Percentiles rank a stretch among this genome's conserved stretches.
phyloP scores from a whole-genome alignment of 2,329 filamentous ascomycete species.

The Microsporum audouinii region DNA sequence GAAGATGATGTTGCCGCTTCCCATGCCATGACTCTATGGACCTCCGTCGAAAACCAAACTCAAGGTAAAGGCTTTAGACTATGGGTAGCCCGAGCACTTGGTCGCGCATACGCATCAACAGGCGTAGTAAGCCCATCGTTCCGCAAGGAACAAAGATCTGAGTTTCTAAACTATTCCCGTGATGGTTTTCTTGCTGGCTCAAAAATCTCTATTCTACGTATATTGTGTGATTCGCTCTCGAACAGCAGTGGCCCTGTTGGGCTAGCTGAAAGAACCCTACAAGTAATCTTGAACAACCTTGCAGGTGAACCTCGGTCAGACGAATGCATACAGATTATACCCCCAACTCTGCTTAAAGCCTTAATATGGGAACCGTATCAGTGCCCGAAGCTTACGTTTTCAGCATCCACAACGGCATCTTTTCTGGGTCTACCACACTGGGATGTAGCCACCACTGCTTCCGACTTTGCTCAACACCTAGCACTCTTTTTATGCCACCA shows the following conservation, averaged over 20 bases:
- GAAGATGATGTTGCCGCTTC: slow-evolving; percentile 52
- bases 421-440: slow-evolving; percentile 13
- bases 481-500: slow-evolving; percentile 46
- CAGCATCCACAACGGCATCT: slow-evolving; percentile 15
- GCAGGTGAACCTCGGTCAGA: slow-evolving; percentile 21
- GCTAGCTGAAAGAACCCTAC: slow-evolving; percentile 35
- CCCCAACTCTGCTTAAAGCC: slow-evolving; percentile 28
- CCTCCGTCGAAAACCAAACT: slow-evolving; percentile 55
- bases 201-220: slow-evolving; percentile 50
- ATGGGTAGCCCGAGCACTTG: slow-evolving; percentile 78
- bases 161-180: slow-evolving; percentile 7
- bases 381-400: slow-evolving; percentile 25
- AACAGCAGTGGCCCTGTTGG: slow-evolving; percentile 40
- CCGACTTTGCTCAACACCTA: slow-evolving; percentile 27
- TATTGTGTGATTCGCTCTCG: slow-evolving; percentile 52
- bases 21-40: slow-evolving; percentile 60
- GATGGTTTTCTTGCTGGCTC: slow-evolving; percentile 33
- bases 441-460: slow-evolving; percentile 16
- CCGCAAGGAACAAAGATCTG: slow-evolving; percentile 30
- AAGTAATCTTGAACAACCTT: slow-evolving; percentile 31
- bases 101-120: slow-evolving; percentile 67
- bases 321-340: slow-evolving; percentile 28
- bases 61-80: slow-evolving; percentile 59
- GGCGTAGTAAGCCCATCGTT: slow-evolving; percentile 47
- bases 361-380: slow-evolving; percentile 34